Conservation (phyloP, 805 yeast genomes). For the Lachancea cidri region DNA sequence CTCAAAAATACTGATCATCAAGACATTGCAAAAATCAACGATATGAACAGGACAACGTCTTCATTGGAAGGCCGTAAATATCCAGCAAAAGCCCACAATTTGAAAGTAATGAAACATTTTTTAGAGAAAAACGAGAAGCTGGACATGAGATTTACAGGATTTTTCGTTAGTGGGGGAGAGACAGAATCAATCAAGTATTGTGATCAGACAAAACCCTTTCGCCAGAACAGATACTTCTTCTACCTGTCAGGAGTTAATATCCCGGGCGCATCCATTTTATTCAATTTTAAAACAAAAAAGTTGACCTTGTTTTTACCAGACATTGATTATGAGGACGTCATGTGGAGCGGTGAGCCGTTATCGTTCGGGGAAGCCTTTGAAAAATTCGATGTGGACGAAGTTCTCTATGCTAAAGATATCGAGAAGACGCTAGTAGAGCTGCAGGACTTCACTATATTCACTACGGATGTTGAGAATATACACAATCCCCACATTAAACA, state of each 20-base stretch:
- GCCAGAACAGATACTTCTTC: conserved; percentile 89
- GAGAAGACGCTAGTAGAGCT: conserved; percentile 32
- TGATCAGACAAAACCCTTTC: conserved; percentile 71
- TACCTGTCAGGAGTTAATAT: conserved; percentile 80
- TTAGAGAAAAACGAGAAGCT: conserved; percentile 20
- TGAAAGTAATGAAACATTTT: conserved; percentile 43
- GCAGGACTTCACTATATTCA: conserved; percentile 32
- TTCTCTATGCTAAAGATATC: conserved; percentile 55
- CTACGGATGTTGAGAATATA: conserved; percentile 52
- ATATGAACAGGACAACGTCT: neutral
- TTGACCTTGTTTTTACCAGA: conserved; percentile 75
- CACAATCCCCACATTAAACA: conserved; percentile 33
- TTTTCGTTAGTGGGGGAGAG: conserved; percentile 56
- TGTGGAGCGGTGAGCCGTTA: conserved; percentile 94
- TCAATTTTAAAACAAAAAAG: conserved; percentile 45
- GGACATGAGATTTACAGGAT: conserved; percentile 31
- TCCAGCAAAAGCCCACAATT: conserved; percentile 79
- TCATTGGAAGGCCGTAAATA: conserved; percentile 42
- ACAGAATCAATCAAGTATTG: conserved; percentile 64
- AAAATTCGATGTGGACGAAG: conserved; percentile 78
- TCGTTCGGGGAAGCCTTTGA: conserved; percentile 56
- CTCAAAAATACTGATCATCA: no score
- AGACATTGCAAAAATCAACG: no score
- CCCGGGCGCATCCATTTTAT: conserved; percentile 70
- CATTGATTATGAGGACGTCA: conserved; percentile 71